phyloP scores from a whole-genome alignment of 2,329 filamentous ascomycete genomes.

The Phoma sp. region DNA sequence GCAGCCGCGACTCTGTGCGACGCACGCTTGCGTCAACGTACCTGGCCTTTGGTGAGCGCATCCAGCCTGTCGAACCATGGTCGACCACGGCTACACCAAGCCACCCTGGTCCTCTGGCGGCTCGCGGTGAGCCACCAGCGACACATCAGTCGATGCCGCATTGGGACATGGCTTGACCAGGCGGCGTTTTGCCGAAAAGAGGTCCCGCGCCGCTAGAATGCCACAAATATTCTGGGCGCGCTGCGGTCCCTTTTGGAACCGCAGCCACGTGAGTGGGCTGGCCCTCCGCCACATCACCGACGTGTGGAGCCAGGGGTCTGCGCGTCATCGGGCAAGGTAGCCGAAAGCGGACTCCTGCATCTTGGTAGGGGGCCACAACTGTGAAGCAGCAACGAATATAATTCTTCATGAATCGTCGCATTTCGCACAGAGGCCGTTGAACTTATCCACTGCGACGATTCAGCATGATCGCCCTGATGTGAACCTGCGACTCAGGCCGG shows the following conservation, averaged over 20 bases:
- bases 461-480: neutral
- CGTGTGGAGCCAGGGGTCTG: slow-evolving; percentile 41
- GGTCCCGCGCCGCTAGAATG: slow-evolving; percentile 34
- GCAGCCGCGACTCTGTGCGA: slow-evolving; percentile 31
- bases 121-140: slow-evolving; percentile 30
- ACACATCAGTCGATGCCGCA: slow-evolving; percentile 32
- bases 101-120: slow-evolving; percentile 21
- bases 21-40: slow-evolving; percentile 33
- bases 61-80: slow-evolving; percentile 16
- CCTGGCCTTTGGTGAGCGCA: slow-evolving; percentile 40
- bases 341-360: slow-evolving; percentile 19
- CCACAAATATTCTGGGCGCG: slow-evolving; percentile 37
- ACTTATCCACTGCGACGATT: neutral
- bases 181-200: slow-evolving; percentile 32
- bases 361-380: neutral
- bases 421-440: neutral
- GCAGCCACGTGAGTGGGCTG: slow-evolving; percentile 44
- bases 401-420: neutral
- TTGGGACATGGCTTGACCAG: slow-evolving; percentile 27
- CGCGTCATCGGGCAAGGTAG: slow-evolving; percentile 47
- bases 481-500: slow-evolving; percentile 3
- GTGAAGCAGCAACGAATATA: slow-evolving; percentile 6
- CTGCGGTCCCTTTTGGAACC: slow-evolving; percentile 24
- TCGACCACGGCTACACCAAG: slow-evolving; percentile 22
- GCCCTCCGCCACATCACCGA: slow-evolving; percentile 29